Conservation (phyloP, 2,329 filamentous ascomycete species). For the Colletotrichum gloeosporioides region DNA sequence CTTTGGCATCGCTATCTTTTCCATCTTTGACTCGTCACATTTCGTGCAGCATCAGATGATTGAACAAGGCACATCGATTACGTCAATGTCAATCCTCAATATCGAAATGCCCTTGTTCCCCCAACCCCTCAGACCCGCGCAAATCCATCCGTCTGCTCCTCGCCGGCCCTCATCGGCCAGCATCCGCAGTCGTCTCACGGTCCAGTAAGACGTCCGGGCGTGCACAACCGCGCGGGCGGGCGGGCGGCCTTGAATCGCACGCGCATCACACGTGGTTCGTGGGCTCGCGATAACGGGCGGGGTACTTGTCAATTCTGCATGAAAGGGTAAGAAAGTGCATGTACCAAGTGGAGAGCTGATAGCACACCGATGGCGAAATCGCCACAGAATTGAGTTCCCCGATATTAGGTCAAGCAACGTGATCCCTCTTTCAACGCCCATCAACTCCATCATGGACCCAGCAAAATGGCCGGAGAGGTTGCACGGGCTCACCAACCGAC, state of each 20-base stretch:
- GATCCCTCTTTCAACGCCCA: background rate
- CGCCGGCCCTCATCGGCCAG: background rate
- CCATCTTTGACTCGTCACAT: background rate
- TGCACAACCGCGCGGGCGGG: background rate
- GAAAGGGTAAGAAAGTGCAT: background rate
- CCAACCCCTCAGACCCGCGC: background rate
- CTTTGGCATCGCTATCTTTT: background rate
- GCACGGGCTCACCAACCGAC: background rate
- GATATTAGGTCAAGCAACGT: background rate
- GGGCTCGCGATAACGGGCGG: background rate
- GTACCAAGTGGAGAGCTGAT: background rate
- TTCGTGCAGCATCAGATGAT: background rate
- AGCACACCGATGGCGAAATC: background rate
- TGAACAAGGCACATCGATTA: background rate
- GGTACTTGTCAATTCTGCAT: background rate
- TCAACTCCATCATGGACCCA: background rate
- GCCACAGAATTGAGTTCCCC: background rate
- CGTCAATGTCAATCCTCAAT: background rate
- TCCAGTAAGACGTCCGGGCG: background rate
- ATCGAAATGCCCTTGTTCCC: background rate
- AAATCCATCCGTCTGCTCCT: background rate
- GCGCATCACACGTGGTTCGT: conserved; percentile 3
- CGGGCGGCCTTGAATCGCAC: background rate
- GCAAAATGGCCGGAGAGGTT: background rate
- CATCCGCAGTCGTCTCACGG: background rate